Evolutionary conservation across 768 basidiomycete genomes (phyloP), one percentile per base, ranked within the genome.

Genomic region (Steccherinum ochraceum): DNA sequence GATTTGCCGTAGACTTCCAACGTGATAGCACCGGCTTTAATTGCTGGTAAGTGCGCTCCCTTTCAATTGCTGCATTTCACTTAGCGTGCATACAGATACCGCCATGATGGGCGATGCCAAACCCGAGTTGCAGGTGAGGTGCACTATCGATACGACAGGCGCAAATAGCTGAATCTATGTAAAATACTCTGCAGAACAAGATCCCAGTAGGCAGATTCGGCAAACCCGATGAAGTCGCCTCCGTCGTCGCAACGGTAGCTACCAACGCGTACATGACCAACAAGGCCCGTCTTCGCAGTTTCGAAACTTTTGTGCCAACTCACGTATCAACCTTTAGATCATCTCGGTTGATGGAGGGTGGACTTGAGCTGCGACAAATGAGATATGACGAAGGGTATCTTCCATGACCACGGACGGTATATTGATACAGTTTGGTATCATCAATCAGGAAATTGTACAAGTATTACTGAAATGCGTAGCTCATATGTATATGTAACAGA

Each of bases 181-280:
- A n/a, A n/a, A n/a, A n/a, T n/a, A 45, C 19, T 21, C 26, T 16
- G 39, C 48, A 78, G 77, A 67, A 64, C 48, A 66, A 66, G 49
- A 75, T 80, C 30, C 78, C 79, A 5, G 67, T 79, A 2, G 77
- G 77, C 1, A 68, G 79, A 18, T 67, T 80, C 24, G 79, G 78
- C 2, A 62, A 68, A 26, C 75, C 79, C 0, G 67, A 73, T 25
- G 78, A 80, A 54, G 72, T 81, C 24, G 73, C 78, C 2, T 72
- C 72, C 20, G 64, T 78, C n/a, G 75, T 79, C 10, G 72, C 76
- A 54, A 63, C 76, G 60, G 65, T 79, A 3, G 74, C 72, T 3
- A 69, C 66, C 2, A 81, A 80, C 57, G 68, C 64, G 12, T 81
- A 80, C 46, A 76, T 80, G 72, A 79, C 78, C 18, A 78, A 80